Evolutionary conservation across 495 filamentous ascomycete species (phyloP), one percentile per base, ranked within the genome.

Genomic region (Cairneyella variabilis): DNA sequence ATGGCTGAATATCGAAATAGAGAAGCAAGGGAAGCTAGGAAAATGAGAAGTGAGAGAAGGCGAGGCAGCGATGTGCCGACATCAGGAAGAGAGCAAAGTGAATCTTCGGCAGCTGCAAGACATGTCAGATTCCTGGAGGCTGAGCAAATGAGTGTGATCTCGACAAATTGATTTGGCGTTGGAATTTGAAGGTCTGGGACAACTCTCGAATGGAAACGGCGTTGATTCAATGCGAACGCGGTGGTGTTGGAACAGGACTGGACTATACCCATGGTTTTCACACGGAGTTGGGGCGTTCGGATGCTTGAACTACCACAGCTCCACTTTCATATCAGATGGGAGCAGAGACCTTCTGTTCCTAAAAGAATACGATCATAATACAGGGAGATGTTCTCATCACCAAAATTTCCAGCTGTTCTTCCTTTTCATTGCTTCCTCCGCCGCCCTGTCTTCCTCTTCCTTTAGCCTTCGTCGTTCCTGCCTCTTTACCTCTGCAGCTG

Each of bases 11-110:
- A 92, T 76, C 83, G 79, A 63, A 83, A 76, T 50, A 76, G 92
- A 2, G 91, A 96, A 67, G 86, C 88, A 53, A 75, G 83, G 44
- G 92, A 97, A 67, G 91, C 91, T 18, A 76, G 91, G 32, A 82
- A 87, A 38, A 84, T 75, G 61, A 73, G 91, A 61, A 86, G 75
- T 53, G 82, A 89, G 64, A 74, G 83, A 22, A 73, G 87, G 36
- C 49, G 55, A 22, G 53, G 79, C 57, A 78, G 71, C 20, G 64
- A 64, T 8, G 18, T 30, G 16, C 4, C 22, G 18, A 54, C 28
- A 21, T 46, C 48, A 22, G 52, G 40, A 8, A 40, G 28, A 17
- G 53, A 64, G 36, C 53, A 59, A 18, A 12, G 38, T 36, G 42
- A 54, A 8, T n/a, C n/a, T n/a, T n/a, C n/a, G n/a, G n/a, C n/a